Percentiles rank a stretch among this genome's conserved stretches.
phyloP scores from a whole-genome alignment of 495 filamentous ascomycete species.

The Penicillium egyptiacum region DNA sequence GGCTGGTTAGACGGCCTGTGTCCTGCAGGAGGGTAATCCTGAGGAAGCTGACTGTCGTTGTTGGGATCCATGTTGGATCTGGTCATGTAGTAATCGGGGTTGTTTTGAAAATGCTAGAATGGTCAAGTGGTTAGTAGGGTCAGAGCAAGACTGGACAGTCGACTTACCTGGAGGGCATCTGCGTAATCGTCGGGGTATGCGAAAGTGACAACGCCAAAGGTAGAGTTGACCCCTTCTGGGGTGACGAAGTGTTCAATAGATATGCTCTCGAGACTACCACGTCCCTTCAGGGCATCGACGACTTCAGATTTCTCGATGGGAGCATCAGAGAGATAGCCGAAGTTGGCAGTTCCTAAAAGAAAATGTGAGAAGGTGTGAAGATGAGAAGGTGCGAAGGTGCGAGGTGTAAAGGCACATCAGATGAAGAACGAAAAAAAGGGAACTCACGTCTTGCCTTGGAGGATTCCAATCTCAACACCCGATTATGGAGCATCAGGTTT shows the following conservation, averaged over 20 bases:
- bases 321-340: not conserved
- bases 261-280: not conserved
- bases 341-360: constrained; percentile 6
- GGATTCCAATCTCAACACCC: constrained; percentile 3
- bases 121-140: not conserved
- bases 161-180: constrained; percentile 3
- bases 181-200: constrained; percentile 3
- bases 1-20: not conserved
- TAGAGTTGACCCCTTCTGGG: not conserved
- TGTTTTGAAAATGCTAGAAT: not conserved
- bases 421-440: not conserved
- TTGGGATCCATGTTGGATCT: not conserved
- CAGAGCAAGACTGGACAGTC: not conserved
- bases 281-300: not conserved
- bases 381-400: not conserved
- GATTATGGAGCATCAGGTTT: not conserved
- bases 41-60: not conserved
- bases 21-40: not conserved
- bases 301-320: not conserved
- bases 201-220: constrained; percentile 4
- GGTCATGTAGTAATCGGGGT: not conserved
- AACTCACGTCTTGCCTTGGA: constrained; percentile 2
- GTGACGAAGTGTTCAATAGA: not conserved
- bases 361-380: not conserved
- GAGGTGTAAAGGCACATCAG: not conserved